Conservation (phyloP, 306 rosid species). For the Gillenia trifoliata region DNA sequence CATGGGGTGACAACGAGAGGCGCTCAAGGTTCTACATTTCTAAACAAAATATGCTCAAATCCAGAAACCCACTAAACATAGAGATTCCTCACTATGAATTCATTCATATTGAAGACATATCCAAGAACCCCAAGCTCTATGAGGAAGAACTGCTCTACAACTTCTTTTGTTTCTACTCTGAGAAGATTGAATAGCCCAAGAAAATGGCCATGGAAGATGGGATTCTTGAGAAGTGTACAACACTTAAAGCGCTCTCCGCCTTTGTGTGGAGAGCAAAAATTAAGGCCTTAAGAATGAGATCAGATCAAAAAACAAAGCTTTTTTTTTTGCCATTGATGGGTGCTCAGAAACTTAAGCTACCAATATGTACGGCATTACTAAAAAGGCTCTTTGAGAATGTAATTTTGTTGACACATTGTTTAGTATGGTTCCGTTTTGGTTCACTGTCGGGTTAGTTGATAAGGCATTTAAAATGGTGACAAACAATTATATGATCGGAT, state of each 20-base stretch:
- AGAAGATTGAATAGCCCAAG: constrained; percentile 53
- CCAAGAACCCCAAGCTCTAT: constrained; percentile 37
- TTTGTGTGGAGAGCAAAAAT: constrained; percentile 85
- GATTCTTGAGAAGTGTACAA: constrained; percentile 42
- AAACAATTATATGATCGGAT: constrained; percentile 67
- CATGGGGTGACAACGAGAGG: constrained; percentile 77
- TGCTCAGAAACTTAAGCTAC: constrained; percentile 57
- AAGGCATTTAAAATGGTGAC: constrained; percentile 55
- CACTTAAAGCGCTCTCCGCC: constrained; percentile 65
- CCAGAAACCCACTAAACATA: constrained; percentile 53
- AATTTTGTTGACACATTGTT: constrained; percentile 59
- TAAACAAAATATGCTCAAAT: constrained; percentile 53
- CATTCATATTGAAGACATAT: constrained; percentile 57
- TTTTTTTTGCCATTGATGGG: constrained; percentile 82
- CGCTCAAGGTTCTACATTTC: constrained; percentile 39
- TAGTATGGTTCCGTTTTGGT: constrained; percentile 49
- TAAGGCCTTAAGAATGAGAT: constrained; percentile 46
- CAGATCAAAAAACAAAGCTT: constrained; percentile 70
- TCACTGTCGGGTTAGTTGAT: constrained; percentile 41
- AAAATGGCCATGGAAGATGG: constrained; percentile 54
- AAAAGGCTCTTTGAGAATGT: constrained; percentile 69
- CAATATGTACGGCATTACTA: too few species aligned
- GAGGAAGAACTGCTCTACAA: constrained; percentile 45
- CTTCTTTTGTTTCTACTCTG: constrained; percentile 50
- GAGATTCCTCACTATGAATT: constrained; percentile 63